Conservation (phyloP, 192 early-diverging fungal species). For the Diversispora eburnea region DNA sequence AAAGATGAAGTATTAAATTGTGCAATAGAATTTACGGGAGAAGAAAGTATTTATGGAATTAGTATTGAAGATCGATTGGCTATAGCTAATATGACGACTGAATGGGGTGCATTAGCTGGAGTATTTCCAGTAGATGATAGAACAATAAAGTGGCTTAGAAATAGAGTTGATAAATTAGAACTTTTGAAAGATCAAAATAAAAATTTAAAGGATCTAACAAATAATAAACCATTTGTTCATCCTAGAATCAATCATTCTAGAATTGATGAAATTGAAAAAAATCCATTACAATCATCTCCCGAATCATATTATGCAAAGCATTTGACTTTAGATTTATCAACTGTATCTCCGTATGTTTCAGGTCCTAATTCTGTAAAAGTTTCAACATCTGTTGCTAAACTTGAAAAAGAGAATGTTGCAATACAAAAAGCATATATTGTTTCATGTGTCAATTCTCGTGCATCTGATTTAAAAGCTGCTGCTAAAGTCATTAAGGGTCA, state of each 20-base stretch:
- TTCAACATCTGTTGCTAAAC: constrained; percentile 70
- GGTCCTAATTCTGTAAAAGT: constrained; percentile 97
- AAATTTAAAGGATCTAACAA: constrained; percentile 41
- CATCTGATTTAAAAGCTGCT: constrained; percentile 82
- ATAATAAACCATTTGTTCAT: constrained; percentile 47
- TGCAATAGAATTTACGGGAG: constrained; percentile 93
- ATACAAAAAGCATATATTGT: constrained; percentile 98
- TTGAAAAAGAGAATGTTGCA: constrained; percentile 69
- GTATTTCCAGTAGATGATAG: constrained; percentile 90
- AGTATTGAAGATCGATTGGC: constrained; percentile 89
- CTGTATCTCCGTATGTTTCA: constrained; percentile 82
- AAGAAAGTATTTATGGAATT: constrained; percentile 56
- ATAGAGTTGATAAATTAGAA: constrained; percentile 54
- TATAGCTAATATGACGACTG: constrained; percentile 99
- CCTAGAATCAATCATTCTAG: constrained; percentile 55
- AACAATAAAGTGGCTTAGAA: constrained; percentile 69
- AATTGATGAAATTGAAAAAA: constrained; percentile 39
- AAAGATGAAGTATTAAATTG: constrained; percentile 95
- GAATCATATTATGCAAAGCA: constrained; percentile 80
- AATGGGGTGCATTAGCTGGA: constrained; percentile 98
- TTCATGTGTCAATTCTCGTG: constrained; percentile 94
- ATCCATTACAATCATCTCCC: constrained; percentile 47
- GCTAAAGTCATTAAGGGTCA: constrained; percentile 72
- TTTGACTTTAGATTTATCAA: constrained; percentile 82
- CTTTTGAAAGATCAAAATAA: constrained; percentile 51